Percentiles rank a stretch among this genome's conserved stretches.
phyloP scores from a whole-genome alignment of 257 asterid species.

The Gentiana straminea region DNA sequence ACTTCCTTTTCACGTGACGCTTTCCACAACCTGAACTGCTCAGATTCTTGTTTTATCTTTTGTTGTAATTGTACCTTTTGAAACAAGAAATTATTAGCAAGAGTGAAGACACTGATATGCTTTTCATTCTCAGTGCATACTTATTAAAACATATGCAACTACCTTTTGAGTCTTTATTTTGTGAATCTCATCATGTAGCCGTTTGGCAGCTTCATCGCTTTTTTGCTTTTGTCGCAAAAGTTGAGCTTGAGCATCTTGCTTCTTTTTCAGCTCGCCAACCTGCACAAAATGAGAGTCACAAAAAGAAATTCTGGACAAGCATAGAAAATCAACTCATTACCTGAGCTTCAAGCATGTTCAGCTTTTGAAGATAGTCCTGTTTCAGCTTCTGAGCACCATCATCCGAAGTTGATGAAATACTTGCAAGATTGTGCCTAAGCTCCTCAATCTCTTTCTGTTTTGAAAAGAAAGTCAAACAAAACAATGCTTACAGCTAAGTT shows the following conservation, averaged over 20 bases:
- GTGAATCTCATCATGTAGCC: slow-evolving; percentile 84
- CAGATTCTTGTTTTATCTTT: slow-evolving; percentile 96
- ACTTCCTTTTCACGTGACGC: slow-evolving; percentile 96
- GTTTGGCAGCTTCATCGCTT: slow-evolving; percentile 93
- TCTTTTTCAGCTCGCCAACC: slow-evolving; percentile 90
- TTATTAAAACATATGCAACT: slow-evolving; percentile 8
- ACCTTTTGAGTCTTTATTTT: slow-evolving; percentile 91
- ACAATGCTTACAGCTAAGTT: not conserved
- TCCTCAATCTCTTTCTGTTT: slow-evolving; percentile 86
- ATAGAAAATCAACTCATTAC: slow-evolving; percentile 16
- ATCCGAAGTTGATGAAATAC: slow-evolving; percentile 65
- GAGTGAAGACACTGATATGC: slow-evolving; percentile 1
- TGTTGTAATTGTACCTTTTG: slow-evolving; percentile 92
- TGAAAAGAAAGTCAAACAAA: slow-evolving; percentile 13
- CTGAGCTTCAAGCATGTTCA: slow-evolving; percentile 88
- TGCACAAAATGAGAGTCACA: slow-evolving; percentile 22
- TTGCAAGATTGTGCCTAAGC: slow-evolving; percentile 54
- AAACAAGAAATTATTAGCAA: slow-evolving; percentile 20
- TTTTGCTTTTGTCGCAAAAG: slow-evolving; percentile 87
- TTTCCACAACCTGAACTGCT: slow-evolving; percentile 93
- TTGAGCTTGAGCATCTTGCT: slow-evolving; percentile 98
- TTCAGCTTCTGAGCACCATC: slow-evolving; percentile 91
- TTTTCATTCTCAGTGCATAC: slow-evolving; percentile 1
- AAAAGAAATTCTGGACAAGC: slow-evolving; percentile 4
- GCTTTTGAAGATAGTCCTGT: slow-evolving; percentile 89